Evolutionary conservation across 2,329 filamentous ascomycete species (phyloP), one percentile per base, ranked within the genome.

Genomic region (Monascus ruber): DNA sequence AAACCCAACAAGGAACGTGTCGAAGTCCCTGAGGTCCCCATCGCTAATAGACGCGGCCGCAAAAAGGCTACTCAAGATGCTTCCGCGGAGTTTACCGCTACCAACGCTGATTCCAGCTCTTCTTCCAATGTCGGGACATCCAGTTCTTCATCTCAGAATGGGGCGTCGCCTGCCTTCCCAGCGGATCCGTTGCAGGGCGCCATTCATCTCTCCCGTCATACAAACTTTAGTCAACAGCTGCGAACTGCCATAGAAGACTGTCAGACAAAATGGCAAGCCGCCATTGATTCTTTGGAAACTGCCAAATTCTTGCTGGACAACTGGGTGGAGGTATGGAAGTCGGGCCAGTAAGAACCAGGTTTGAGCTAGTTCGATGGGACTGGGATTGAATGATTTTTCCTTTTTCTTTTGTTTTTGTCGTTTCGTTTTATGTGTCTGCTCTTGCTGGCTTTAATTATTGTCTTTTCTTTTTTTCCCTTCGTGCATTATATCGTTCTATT

Each of bases 161-260:
- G 46, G 11, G 26, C 27, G 10, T 26, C 32, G 28, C 17, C 10
- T 29, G 31, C 33, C 26, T 38, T 43, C 26, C 35, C 48, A 8
- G 9, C 27, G 3, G 46, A 49, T 27, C 44, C 40, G 10, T 24
- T 56, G 26, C 29, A 46, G 31, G 50, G 45, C 9, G 44, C 54
- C 6, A 44, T 50, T 34, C 39, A 46, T 26, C 35, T 55, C 34
- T 50, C 55, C 70, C 27, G 51, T 63, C 66, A 49, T 35, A 74
- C 65, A 9, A 76, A 73, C 1, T 73, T 75, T 24, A 79, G 66
- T 6, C 72, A 68, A 1, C 76, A 81, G 4, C 72, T 73, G 1
- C 69, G 74, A 1, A 68, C 59, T 7, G 72, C 70, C 47, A 72
- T 81, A 1, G 70, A 65, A 8, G 74, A 65, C 1, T 77, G 74